Percentiles rank a stretch among this genome's conserved stretches.
Conservation (phyloP, 2,329 filamentous ascomycete genomes). For the Cladophialophora yegresii region DNA sequence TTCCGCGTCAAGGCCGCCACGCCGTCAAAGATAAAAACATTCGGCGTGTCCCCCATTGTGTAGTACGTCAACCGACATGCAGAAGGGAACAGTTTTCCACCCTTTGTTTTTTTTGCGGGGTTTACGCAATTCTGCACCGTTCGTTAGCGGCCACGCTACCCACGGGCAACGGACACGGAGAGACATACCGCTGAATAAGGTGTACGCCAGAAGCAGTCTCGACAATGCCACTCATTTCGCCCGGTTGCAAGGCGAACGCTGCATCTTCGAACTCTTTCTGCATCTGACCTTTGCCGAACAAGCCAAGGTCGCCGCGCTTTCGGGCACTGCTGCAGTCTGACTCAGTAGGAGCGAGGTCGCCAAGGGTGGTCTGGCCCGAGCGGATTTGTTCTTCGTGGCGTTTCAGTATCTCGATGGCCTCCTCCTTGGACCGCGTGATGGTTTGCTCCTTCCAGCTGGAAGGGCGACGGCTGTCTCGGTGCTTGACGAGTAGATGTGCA, state of each 20-base stretch:
- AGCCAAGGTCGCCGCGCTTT: constrained; percentile 91
- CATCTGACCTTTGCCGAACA: constrained; percentile 94
- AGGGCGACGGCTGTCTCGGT: constrained; percentile 80
- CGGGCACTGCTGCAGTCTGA: constrained; percentile 94
- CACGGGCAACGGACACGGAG: not conserved
- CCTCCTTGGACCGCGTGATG: constrained; percentile 85
- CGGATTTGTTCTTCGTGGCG: constrained; percentile 75
- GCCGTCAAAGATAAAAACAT: not conserved
- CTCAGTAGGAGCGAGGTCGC: constrained; percentile 82
- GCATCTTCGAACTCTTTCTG: constrained; percentile 98
- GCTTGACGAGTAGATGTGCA: constrained; percentile 92
- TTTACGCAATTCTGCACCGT: constrained; percentile 29
- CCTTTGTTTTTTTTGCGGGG: not conserved
- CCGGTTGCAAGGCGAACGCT: constrained; percentile 83
- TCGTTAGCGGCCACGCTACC: constrained; percentile 15
- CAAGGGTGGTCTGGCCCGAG: constrained; percentile 67
- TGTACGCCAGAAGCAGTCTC: constrained; percentile 94
- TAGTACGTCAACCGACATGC: constrained; percentile 3
- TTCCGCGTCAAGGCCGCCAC: not conserved
- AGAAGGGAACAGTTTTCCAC: not conserved
- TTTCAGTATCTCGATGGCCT: constrained; percentile 76
- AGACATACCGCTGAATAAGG: constrained; percentile 82
- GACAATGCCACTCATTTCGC: constrained; percentile 82
- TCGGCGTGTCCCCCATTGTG: not conserved
- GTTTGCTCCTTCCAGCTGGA: constrained; percentile 90